These are phyloP conservation scores for Tricholoma saponaceum DNA, from an alignment of 768 basidiomycete genomes.

Conservation along the genomic window DNA sequence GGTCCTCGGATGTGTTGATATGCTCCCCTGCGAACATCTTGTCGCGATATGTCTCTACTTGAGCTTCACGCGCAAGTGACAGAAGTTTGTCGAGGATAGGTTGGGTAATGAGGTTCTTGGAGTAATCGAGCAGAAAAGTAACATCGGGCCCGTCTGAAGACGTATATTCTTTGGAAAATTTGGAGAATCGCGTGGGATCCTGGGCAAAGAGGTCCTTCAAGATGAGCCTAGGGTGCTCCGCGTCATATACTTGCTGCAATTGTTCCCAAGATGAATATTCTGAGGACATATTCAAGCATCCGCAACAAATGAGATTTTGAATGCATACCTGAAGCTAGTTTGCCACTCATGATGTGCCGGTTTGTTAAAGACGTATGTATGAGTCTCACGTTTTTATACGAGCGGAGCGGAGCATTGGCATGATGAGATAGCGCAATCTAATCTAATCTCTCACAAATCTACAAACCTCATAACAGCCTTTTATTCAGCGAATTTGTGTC, in stretches of 20 bases:
- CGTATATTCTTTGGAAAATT: constrained; percentile 76
- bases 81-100: constrained; percentile 78
- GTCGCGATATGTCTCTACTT: constrained; percentile 80
- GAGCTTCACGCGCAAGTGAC: constrained; percentile 78
- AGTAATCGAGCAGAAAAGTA: constrained; percentile 91
- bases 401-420: not conserved
- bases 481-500: too few species aligned
- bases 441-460: constrained; percentile 1
- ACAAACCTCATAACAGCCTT: too few species aligned
- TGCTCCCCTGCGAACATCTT: constrained; percentile 95
- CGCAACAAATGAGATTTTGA: not conserved
- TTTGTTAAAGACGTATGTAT: not conserved
- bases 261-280: constrained; percentile 90
- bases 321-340: constrained; percentile 51
- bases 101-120: constrained; percentile 92
- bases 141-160: constrained; percentile 62
- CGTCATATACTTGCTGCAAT: constrained; percentile 80
- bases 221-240: constrained; percentile 66
- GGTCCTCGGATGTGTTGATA: constrained; percentile 98
- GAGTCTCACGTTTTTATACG: not conserved
- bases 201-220: constrained; percentile 91
- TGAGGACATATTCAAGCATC: constrained; percentile 25
- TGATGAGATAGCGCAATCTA: not conserved
- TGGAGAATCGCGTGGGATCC: constrained; percentile 83
- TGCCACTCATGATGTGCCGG: constrained; percentile 50